A percentile compares a stretch with the other conserved stretches of the same genome.
Evolutionary conservation across 1,139 yeast genomes (phyloP).

Genomic region (Candida tetrigidarum): DNA sequence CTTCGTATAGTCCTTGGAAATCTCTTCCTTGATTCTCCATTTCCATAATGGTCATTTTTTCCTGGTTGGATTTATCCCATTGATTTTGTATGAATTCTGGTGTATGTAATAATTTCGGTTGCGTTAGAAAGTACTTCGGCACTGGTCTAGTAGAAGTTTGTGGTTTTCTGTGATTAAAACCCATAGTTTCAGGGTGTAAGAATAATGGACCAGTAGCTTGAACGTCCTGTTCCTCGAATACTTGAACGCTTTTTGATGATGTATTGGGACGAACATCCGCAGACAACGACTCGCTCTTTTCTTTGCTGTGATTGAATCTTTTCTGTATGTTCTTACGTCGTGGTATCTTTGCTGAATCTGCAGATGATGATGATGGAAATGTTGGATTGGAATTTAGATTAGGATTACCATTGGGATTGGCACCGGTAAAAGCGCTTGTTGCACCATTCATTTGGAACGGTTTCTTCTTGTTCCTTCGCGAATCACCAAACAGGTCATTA

Average conservation of each 20-base stretch:
- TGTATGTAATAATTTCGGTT: conserved; percentile 41
- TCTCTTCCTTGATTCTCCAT: conserved; percentile 35
- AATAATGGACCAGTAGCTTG: conserved; percentile 33
- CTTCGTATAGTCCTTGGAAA: conserved; percentile 50
- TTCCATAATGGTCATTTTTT: conserved; percentile 42
- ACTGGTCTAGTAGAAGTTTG: conserved; percentile 28
- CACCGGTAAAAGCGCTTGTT: conserved; percentile 7
- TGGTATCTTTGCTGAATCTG: not conserved
- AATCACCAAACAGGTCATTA: conserved; percentile 21
- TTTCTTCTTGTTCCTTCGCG: conserved; percentile 21
- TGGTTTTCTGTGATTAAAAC: conserved; percentile 24
- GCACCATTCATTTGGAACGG: conserved; percentile 15
- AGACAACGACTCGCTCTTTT: not conserved
- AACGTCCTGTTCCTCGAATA: conserved; percentile 26
- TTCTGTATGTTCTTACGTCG: conserved; percentile 9
- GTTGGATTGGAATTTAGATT: not conserved
- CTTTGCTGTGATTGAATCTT: conserved; percentile 9
- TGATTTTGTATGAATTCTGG: conserved; percentile 37
- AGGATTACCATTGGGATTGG: conserved; percentile 9
- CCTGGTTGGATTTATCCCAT: conserved; percentile 50
- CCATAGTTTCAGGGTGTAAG: conserved; percentile 31
- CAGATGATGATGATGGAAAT: not conserved
- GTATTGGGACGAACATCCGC: conserved; percentile 1
- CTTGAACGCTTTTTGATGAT: conserved; percentile 23
- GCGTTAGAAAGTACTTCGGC: conserved; percentile 42